Evolutionary conservation across 2,329 filamentous ascomycete species (phyloP).

Genomic region (Apiospora saccharicola): DNA sequence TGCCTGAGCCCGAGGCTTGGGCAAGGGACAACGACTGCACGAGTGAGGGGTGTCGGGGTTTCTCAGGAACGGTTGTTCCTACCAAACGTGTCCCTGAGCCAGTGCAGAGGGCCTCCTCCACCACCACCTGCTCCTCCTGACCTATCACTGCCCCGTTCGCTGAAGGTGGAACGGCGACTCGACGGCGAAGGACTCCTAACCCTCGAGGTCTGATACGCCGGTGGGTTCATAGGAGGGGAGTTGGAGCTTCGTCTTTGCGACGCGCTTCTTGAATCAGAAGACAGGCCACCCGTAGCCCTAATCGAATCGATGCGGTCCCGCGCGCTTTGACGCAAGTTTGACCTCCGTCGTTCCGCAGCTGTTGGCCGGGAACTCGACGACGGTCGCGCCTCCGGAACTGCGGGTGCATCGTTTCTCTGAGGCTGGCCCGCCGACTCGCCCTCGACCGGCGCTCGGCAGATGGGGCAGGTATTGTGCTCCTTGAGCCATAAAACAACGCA

Average conservation of each 20-base stretch:
- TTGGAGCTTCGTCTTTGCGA: constrained; percentile 35
- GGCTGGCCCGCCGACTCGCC: constrained; percentile 10
- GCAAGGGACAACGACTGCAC: not conserved
- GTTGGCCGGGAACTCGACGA: constrained; percentile 31
- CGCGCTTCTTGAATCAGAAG: constrained; percentile 29
- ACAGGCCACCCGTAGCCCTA: constrained; percentile 28
- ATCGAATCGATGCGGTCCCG: constrained; percentile 36
- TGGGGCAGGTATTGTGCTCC: constrained; percentile 92
- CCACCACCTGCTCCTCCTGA: constrained; percentile 44
- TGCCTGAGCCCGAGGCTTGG: not conserved
- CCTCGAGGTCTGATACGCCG: constrained; percentile 33
- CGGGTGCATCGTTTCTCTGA: not conserved
- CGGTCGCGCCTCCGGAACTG: constrained; percentile 24
- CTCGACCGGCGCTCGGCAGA: constrained; percentile 71
- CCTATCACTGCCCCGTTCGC: constrained; percentile 34
- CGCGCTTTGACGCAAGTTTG: constrained; percentile 32
- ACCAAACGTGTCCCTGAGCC: constrained; percentile 53
- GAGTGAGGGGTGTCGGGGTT: not conserved
- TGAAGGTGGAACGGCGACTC: constrained; percentile 36
- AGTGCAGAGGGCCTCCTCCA: constrained; percentile 49
- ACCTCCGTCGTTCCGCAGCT: constrained; percentile 34
- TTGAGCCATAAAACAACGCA: constrained; percentile 86
- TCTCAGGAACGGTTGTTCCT: constrained; percentile 32
- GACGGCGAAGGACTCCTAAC: constrained; percentile 39
- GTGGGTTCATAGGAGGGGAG: constrained; percentile 36